phyloP scores from a whole-genome alignment of 208 protist species.

The Leishmania braziliensis region DNA sequence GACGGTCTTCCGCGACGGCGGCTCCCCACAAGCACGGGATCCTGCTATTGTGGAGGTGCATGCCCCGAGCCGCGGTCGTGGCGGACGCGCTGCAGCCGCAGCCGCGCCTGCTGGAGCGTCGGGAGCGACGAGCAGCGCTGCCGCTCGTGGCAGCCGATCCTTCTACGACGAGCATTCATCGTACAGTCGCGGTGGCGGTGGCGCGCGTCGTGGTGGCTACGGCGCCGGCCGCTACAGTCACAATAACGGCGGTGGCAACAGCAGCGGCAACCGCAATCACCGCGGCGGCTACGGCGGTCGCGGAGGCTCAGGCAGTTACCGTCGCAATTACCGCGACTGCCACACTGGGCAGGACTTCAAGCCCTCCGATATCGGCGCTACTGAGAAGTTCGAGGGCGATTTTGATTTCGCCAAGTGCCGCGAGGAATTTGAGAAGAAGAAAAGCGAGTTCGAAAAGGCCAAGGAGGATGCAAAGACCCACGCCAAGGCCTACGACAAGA shows the following conservation, averaged over 20 bases:
- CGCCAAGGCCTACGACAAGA: constrained; percentile 84
- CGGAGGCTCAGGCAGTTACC: constrained; percentile 47
- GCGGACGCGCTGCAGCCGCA: constrained; percentile 14
- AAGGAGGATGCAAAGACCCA: constrained; percentile 78
- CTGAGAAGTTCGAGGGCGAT: constrained; percentile 88
- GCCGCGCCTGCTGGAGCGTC: constrained; percentile 16
- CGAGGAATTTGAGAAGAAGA: constrained; percentile 92
- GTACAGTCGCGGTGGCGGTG: constrained; percentile 34
- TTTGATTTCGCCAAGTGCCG: constrained; percentile 89
- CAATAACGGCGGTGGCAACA: constrained; percentile 28
- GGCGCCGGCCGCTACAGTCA: constrained; percentile 31
- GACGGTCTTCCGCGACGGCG: constrained; percentile 67
- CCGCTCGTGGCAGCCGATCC: constrained; percentile 23
- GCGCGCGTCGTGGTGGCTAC: constrained; percentile 33
- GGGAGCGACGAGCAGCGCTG: constrained; percentile 13
- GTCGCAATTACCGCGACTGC: constrained; percentile 49
- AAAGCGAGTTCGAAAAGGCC: constrained; percentile 88
- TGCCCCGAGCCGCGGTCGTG: constrained; percentile 39
- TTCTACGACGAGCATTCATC: constrained; percentile 33
- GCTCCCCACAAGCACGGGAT: constrained; percentile 47
- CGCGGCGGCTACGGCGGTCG: constrained; percentile 47
- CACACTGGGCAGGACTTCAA: constrained; percentile 91
- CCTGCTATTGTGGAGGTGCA: constrained; percentile 76
- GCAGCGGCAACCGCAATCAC: constrained; percentile 23
- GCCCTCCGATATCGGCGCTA: constrained; percentile 48